Evolutionary conservation across 176 grass and related monocot genomes (phyloP).

Genomic region (Thinopyrum elongatum): DNA sequence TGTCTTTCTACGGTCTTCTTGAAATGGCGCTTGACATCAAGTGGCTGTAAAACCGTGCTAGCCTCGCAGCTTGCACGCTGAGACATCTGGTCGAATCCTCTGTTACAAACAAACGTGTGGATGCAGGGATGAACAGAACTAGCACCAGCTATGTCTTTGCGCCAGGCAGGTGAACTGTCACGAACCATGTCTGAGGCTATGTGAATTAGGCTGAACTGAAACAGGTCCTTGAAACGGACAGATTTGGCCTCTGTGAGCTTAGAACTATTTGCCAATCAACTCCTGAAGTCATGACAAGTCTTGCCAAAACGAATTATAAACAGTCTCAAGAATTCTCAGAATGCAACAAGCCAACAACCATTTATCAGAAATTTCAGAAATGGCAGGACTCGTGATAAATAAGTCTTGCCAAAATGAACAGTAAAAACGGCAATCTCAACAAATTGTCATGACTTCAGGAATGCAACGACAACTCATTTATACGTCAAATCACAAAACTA

Average conservation of each 20-base stretch:
- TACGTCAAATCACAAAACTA: not conserved
- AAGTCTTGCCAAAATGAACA: too few relatives aligned
- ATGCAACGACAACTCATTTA: not conserved
- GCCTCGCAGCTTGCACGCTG: not conserved
- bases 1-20: not conserved
- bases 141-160: not conserved
- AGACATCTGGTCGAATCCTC: not conserved
- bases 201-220: too few relatives aligned
- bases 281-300: not conserved
- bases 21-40: not conserved
- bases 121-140: not conserved
- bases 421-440: not conserved
- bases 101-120: not conserved
- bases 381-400: too few relatives aligned
- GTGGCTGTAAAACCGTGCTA: not conserved
- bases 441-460: not conserved
- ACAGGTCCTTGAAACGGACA: too few relatives aligned
- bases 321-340: too few relatives aligned
- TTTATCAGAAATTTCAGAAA: too few relatives aligned
- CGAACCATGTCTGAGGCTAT: too few relatives aligned
- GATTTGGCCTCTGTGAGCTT: not conserved
- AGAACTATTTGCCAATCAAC: not conserved
- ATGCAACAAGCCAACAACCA: too few relatives aligned
- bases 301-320: not conserved
- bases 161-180: not conserved